Base-by-base conservation (phyloP, 768 basidiomycete species). In the Hygrophorus pudorinus region DNA sequence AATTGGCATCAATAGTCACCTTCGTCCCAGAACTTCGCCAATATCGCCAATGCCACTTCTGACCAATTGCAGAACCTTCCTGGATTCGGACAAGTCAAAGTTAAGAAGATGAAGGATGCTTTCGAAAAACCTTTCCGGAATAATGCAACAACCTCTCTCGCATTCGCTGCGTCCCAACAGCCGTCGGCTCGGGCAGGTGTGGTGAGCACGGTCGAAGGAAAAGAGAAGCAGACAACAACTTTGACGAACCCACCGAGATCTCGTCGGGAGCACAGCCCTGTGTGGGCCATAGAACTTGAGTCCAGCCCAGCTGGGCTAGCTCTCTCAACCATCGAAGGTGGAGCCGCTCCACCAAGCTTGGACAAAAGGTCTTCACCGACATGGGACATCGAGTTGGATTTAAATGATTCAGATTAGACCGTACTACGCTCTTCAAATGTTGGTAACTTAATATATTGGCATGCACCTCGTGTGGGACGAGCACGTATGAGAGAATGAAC, bases 61-160 rank as follows among this genome's bases (percentile, higher is more conserved):
- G 84, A 87, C 45, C 78, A 82, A 51, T 65, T 99, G 2, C 76
- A 82, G 47, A 78, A 77, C 37, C 77, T 96, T 17, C 94, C 96
- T 1, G 96, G 96, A 1, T 84, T 98, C 42, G 94, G 93, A 7
- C 86, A 87, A 50, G 81, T 92, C 38, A 98, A 98, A 61, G 92
- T 94, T 46, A 85, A 78, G 54, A 81, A 93, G 33, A 73, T 97
- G 28, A 81, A 83, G 53, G 93, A 89, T 45, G 88, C 92, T 0
- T 93, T 99, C 62, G 81, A 86, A 45, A 83, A 85, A 47, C 89
- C 90, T 0, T 85, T 99, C 61, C 72, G 83, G 41, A 81, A 85
- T 46, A 70, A 74, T 42, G 67, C 76, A 5, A 79, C 82, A 2
- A 73, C 65, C 36, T 63, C 64, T 31, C 60, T 64, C 31, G 68